A percentile compares a stretch with the other conserved stretches of the same genome.
phyloP scores from a whole-genome alignment of 768 basidiomycete species.

The Cystofilobasidium bisporidii region DNA sequence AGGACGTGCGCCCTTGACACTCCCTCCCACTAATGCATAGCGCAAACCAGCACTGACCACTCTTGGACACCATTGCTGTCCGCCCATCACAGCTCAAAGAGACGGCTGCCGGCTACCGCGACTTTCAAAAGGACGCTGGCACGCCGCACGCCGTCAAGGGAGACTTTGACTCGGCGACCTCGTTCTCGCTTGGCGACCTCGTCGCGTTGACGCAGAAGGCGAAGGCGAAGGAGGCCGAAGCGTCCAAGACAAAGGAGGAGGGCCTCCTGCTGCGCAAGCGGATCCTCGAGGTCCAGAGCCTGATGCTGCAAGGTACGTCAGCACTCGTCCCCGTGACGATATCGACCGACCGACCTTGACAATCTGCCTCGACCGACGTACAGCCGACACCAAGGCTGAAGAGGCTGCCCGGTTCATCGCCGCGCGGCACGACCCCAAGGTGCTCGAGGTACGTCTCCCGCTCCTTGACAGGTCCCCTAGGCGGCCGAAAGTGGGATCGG shows the following conservation, averaged over 20 bases:
- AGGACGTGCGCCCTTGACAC: no score
- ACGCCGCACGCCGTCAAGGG: slow-evolving; percentile 9
- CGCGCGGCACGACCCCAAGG: slow-evolving; percentile 67
- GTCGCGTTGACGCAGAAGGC: neutral
- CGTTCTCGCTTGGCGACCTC: slow-evolving; percentile 22
- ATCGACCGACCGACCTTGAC: neutral
- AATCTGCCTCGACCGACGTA: neutral
- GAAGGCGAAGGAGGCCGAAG: slow-evolving; percentile 17
- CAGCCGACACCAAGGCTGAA: slow-evolving; percentile 71
- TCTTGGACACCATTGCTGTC: neutral
- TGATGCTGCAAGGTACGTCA: slow-evolving; percentile 38
- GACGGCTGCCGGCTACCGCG: slow-evolving; percentile 13
- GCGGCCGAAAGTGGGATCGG: neutral
- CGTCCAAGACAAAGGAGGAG: slow-evolving; percentile 16
- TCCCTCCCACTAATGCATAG: no score
- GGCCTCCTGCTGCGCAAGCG: slow-evolving; percentile 30
- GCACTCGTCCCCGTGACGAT: neutral
- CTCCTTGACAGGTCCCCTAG: neutral
- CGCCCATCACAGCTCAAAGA: slow-evolving; percentile 10
- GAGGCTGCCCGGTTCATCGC: slow-evolving; percentile 70
- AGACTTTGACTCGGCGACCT: slow-evolving; percentile 8
- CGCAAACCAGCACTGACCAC: no score
- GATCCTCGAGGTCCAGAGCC: slow-evolving; percentile 36
- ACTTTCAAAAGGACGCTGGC: slow-evolving; percentile 16
- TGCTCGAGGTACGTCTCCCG: slow-evolving; percentile 47